These are phyloP conservation scores for Rhizopus stolonifer DNA, from an alignment of 371 early-diverging fungal genomes.

Conservation along the genomic window DNA sequence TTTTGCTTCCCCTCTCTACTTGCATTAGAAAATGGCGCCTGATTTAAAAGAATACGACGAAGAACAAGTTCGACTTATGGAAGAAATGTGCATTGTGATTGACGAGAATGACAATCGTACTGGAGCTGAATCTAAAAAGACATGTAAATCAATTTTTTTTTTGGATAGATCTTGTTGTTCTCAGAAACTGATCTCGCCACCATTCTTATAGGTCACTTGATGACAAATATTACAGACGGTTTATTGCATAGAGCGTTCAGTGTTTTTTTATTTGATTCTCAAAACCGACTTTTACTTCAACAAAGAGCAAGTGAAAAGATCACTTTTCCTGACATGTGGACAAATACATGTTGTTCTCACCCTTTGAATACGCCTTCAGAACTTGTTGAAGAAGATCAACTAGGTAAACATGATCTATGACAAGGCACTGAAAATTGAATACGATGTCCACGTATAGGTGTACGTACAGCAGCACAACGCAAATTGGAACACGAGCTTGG, in stretches of 20 bases:
- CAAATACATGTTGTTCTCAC: conserved; percentile 98
- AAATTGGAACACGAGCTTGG: conserved; percentile 96
- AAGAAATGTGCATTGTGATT: conserved; percentile 94
- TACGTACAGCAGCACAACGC: conserved; percentile 65
- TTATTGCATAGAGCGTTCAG: conserved; percentile 96
- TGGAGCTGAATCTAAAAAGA: conserved; percentile 88
- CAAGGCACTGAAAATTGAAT: no score
- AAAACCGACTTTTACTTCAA: conserved; percentile 85
- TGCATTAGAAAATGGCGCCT: conserved; percentile 42
- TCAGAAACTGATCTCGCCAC: no score
- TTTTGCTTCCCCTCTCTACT: not conserved
- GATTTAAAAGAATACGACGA: conserved; percentile 73
- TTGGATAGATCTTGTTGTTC: no score
- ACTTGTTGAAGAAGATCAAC: conserved; percentile 76
- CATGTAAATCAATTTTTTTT: conserved; percentile 74
- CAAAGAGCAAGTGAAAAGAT: conserved; percentile 95
- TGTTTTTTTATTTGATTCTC: conserved; percentile 89
- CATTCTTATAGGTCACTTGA: conserved; percentile 94
- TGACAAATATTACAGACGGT: conserved; percentile 84
- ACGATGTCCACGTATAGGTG: conserved; percentile 36
- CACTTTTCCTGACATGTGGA: conserved; percentile 95
- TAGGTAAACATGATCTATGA: conserved; percentile 48
- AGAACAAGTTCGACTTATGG: conserved; percentile 93
- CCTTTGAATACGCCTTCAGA: conserved; percentile 83
- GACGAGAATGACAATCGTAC: conserved; percentile 83